Percentiles rank a stretch among this genome's conserved stretches.
phyloP scores from a whole-genome alignment of 2,329 filamentous ascomycete species.

The Coniochaeta sp. region DNA sequence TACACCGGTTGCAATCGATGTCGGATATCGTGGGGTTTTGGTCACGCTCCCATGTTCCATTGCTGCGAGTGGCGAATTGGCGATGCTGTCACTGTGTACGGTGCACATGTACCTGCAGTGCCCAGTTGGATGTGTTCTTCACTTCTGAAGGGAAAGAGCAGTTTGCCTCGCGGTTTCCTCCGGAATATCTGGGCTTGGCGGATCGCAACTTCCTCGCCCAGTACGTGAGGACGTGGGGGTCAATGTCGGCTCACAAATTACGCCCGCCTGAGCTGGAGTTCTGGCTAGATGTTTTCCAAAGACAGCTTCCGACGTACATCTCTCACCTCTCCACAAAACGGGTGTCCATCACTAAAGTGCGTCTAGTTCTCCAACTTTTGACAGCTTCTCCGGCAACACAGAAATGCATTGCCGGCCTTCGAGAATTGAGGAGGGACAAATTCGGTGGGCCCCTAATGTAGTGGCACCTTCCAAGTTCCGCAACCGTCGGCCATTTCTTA shows the following conservation, averaged over 20 bases:
- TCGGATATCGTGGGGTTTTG: background rate
- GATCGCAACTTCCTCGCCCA: background rate
- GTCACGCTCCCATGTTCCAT: background rate
- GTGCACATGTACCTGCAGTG: no score
- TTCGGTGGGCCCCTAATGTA: background rate
- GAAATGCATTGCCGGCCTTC: background rate
- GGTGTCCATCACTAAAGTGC: no score
- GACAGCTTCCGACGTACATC: background rate
- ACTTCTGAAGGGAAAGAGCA: no score
- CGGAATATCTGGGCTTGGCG: background rate
- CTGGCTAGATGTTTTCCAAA: background rate
- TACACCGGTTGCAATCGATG: background rate
- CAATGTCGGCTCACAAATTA: background rate
- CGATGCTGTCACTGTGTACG: background rate
- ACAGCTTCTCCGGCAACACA: background rate
- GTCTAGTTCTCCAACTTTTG: background rate
- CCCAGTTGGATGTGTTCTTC: no score
- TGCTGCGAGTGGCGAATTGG: background rate
- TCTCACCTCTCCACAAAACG: background rate
- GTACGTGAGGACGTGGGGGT: background rate
- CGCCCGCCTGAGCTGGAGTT: background rate
- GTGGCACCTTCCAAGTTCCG: constrained; percentile 2
- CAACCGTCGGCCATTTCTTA: background rate
- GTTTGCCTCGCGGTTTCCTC: background rate
- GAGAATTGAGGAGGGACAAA: background rate